Conservation (phyloP, 352 stramenopile species). For the Pythium diclinum region DNA sequence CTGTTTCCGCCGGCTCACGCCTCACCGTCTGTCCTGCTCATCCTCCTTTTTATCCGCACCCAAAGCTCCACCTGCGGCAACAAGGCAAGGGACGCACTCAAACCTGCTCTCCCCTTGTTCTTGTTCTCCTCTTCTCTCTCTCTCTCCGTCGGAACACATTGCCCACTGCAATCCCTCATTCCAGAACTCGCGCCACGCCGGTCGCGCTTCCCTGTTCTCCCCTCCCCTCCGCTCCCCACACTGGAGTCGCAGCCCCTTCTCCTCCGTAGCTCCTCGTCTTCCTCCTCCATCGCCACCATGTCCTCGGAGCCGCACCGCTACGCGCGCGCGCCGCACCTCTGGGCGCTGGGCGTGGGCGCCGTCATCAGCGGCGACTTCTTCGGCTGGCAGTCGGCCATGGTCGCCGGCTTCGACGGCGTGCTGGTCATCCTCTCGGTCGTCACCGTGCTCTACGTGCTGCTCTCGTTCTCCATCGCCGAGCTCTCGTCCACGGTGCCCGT, state of each 20-base stretch:
- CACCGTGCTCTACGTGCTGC: constrained; percentile 62
- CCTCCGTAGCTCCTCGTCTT: background rate
- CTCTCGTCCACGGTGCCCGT: constrained; percentile 56
- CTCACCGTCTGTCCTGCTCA: constrained; percentile 1
- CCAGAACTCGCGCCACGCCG: constrained; percentile 10
- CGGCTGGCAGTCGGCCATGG: constrained; percentile 63
- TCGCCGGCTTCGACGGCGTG: constrained; percentile 60
- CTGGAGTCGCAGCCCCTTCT: background rate
- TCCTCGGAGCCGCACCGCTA: constrained; percentile 40
- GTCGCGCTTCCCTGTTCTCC: background rate
- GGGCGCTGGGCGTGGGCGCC: constrained; percentile 60
- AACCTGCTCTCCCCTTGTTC: background rate
- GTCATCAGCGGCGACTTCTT: constrained; percentile 75
- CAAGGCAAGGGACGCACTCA: background rate
- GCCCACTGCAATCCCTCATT: constrained; percentile 6
- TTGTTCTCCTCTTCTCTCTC: background rate
- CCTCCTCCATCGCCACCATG: constrained; percentile 18
- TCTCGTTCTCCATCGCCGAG: constrained; percentile 73
- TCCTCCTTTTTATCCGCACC: background rate
- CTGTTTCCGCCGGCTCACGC: constrained; percentile 7
- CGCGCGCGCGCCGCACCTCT: constrained; percentile 57
- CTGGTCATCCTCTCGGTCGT: constrained; percentile 58
- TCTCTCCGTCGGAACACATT: background rate
- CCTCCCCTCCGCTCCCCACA: background rate
- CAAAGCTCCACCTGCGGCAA: background rate